Base-by-base conservation (phyloP, 345 rosid genomes). In the Lepidium africanum region DNA sequence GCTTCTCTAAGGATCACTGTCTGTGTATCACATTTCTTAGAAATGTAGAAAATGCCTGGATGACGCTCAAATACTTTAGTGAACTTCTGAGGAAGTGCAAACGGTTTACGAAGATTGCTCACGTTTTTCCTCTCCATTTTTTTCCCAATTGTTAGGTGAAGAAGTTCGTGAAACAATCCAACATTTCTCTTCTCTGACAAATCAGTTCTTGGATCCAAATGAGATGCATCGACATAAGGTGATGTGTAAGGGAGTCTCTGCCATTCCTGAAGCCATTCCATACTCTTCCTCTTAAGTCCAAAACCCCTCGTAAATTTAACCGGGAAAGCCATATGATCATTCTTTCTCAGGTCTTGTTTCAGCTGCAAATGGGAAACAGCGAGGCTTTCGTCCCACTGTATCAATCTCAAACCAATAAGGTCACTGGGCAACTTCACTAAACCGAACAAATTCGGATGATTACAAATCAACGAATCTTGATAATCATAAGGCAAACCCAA, bases 21-120 rank as follows among this genome's bases (percentile, higher is more conserved):
- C 76, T 87, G 92, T 10, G 92, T 84, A 67, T 82, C 84, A 42
- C 79, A 67, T 67, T 83, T 85, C 75, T 19, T 77, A 16, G 94
- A 89, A 42, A 89, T 83, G 77, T 91, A 86, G 74, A 91, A 91
- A 10, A 91, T 87, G 42, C 90, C 92, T 4, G 97, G 97, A 56
- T 89, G 97, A 1, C 94, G 84, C 76, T 89, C 94, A 63, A 91
- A 91, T 27, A 85, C 90, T 83, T 84, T 91, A 2, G 92, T 89
- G 50, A 91, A 89, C 80, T 91, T 91, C 55, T 91, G 89, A 1
- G 97, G 94, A 48, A 89, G 74, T 7, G 72, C 80, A 49, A 91
- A 76, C 7, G 87, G 87, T 49, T 80, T 82, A 3, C 92, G 87
- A 3, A 91, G 91, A 78, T 87, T 87, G 62, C 96, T 89, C 40